Base-by-base conservation (phyloP, 2,329 filamentous ascomycete genomes). In the Neonectria neomacrospora region DNA sequence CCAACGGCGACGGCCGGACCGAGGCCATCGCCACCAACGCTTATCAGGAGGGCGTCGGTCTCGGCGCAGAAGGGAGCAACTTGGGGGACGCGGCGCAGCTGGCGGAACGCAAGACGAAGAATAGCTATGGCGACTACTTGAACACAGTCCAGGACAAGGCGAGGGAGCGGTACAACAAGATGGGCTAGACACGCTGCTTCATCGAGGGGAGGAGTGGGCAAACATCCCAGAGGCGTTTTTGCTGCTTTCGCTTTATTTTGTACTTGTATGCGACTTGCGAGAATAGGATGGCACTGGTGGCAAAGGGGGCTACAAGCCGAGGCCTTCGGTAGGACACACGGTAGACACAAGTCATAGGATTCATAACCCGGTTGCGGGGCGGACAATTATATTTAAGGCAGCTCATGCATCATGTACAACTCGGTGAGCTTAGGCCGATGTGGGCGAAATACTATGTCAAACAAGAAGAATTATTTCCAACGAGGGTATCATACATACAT, bases 21-120 rank as follows among this genome's bases (percentile, higher is more conserved):
- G 85, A 89, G 54, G 88, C 87, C 4, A 86, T 92, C 57, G 83
- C 85, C 30, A 88, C 88, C 12, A 84, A 86, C 55, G 84, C 88
- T 9, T 93, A 92, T 74, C 82, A 86, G 20, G 85, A 88, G 16
- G 90, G 90, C 18, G 90, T 91, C 1, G 90, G 90, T 1, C 78
- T 93, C 16, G 90, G 90, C 0, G 90, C 90, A 2, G 85, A 90
- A 71, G 89, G 90, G 0, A 85, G 88, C n/a, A 90, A 89, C 71
- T 77, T 91, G 39, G 90, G 90, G 12, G 89, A 92, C 76, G 90
- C 90, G 28, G 82, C 83, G 8, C 84, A 88, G 72, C 82, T 91
- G 72, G 89, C 89, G 23, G 85, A 86, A 65, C 81, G 85, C 67
- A 85, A 86, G 73, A 91, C 89, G 4, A 85, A 82, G 72, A 85